Base-by-base conservation (phyloP, 192 early-diverging fungal species). In the Allomyces arbusculus region DNA sequence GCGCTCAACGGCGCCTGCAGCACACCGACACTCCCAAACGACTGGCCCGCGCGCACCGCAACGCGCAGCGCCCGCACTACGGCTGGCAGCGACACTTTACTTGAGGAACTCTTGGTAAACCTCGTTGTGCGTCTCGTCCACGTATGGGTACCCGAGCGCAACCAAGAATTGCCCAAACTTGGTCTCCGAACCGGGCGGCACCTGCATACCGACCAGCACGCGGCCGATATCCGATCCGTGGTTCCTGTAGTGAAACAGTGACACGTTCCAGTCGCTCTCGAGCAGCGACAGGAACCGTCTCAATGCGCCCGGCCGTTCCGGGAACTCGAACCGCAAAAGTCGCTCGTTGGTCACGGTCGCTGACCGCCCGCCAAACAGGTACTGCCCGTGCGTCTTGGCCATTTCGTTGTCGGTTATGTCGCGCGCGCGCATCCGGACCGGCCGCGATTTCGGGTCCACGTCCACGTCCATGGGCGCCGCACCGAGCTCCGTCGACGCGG, bases 181-280 rank as follows among this genome's bases (percentile, higher is more conserved):
- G 9, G 75, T 75, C 11, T 72, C 71, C 44, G 80, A 80, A 19
- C 76, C 73, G 24, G 82, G 75, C 20, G 89, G 87, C 23, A 96
- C 93, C 73, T 99, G 96, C 61, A 99, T 82, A 22, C 94, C 96
- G 9, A 89, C 86, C 68, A 97, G 71, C 3, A 97, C 92, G 72
- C 88, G 89, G 44, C 89, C 93, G 71, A 94, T 87, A 72, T 99
- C 94, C 64, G 84, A 87, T 24, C 96, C 96, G 76, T 94, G 89
- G 76, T 99, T 95, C 63, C 94, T 81, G 77, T 99, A 96, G 75
- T 97, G 94, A 79, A 96, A 97, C 33, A 96, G 78, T 16, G 91
- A 87, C 20, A 94, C 88, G 75, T 88, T 87, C 86, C 83, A 89
- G 43, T 69, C 76, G 50, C 83, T 78, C 25, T 74, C 68, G 45